Base-by-base conservation (phyloP, 192 early-diverging fungal genomes). In the Rhizoclosmatium sp. region DNA sequence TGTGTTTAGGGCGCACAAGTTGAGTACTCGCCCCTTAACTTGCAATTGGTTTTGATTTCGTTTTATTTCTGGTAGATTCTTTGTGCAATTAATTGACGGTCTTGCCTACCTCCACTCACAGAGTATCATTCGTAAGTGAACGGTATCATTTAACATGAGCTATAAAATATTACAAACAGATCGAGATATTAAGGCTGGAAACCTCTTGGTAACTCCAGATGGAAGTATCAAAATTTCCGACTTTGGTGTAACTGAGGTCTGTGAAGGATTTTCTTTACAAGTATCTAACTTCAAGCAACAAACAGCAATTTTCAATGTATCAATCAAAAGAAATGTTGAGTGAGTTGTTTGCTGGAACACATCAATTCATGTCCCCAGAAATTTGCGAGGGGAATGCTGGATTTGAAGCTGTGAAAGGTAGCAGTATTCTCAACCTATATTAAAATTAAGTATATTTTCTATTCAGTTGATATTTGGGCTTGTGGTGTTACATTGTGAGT, bases 301-400 rank as follows among this genome's bases (percentile, higher is more conserved):
- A 44, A 31, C 47, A 89, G 88, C 81, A 86, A 83, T 89, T 87
- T 71, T 76, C 77, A 31, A 62, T 75, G 62, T 91, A 89, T 71
- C 75, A 76, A 44, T 69, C 47, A 3, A 75, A 79, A 21, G 65
- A 66, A 12, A 83, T 91, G 86, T 31, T 66, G 2, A 75, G 78
- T 10, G 58, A 83, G 1, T 68, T 82, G 1, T 91, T 90, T 81
- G 88, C 87, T 2, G 89, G 89, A 1, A 91, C 89, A 12, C 88
- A 91, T 69, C 89, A 91, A 49, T 91, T 90, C 64, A 62, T 91
- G 45, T 65, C 88, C 1, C 89, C 89, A 4, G 89, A 91, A 72
- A 69, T 90, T 31, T 79, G 85, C 39, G 82, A 82, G 12, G 89
- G 86, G 14, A 68, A 49, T 5, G 23, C 58, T 21, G 49, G 72